A percentile compares a stretch with the other conserved stretches of the same genome.
These are phyloP conservation scores for Phytophthora megakarya DNA, from an alignment of 352 stramenopile genomes.

Conservation along the genomic window DNA sequence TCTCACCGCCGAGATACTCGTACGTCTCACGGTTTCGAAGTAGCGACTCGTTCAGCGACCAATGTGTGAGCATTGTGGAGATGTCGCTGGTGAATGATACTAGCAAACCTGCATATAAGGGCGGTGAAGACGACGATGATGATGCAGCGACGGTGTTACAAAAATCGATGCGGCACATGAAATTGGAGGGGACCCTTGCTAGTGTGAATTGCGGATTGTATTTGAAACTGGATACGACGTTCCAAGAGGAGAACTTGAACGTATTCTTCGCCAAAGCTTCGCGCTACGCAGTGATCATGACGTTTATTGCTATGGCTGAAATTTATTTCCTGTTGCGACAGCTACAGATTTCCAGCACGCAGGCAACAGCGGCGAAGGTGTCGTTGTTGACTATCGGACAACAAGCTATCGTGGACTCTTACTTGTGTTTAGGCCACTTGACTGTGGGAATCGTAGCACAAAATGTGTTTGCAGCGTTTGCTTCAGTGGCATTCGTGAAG, in stretches of 20 bases:
- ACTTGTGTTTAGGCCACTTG: conserved; percentile 95
- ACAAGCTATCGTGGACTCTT: conserved; percentile 92
- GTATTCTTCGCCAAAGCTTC: conserved; percentile 83
- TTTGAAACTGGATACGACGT: conserved; percentile 73
- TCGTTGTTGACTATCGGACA: conserved; percentile 84
- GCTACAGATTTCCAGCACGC: conserved; percentile 83
- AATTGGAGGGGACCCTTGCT: conserved; percentile 61
- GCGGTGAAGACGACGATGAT: conserved; percentile 35
- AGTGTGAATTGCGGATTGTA: conserved; percentile 84
- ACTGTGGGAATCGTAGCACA: conserved; percentile 94
- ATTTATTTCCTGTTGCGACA: conserved; percentile 88
- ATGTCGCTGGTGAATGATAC: conserved; percentile 64
- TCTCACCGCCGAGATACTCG: conserved; percentile 81
- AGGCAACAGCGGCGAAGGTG: conserved; percentile 83
- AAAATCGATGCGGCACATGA: conserved; percentile 54
- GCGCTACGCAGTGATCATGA: conserved; percentile 84
- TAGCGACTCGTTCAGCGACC: conserved; percentile 82
- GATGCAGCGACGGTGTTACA: conserved; percentile 41
- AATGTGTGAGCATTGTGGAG: conserved; percentile 85
- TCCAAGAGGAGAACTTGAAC: conserved; percentile 85
- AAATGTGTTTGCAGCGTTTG: conserved; percentile 96
- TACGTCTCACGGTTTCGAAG: conserved; percentile 81
- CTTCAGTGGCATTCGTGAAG: conserved; percentile 97
- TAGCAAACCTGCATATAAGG: conserved; percentile 14
- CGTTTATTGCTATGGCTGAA: conserved; percentile 83